A percentile compares a stretch with the other conserved stretches of the same genome.
Conservation (phyloP, 73 alveolate genomes). For the Diophrys appendiculata region DNA sequence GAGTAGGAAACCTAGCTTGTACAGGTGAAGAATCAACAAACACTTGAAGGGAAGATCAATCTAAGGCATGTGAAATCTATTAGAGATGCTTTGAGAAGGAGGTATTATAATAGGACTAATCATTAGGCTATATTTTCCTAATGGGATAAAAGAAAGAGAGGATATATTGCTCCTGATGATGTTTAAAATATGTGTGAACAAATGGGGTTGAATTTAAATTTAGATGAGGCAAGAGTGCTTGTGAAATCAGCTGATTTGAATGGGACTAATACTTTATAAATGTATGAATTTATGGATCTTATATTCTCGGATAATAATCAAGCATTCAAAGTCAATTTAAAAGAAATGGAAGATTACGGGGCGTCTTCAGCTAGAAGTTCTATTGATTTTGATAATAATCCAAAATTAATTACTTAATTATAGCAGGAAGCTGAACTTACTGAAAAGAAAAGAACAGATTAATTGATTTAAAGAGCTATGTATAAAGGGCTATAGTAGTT, state of each 20-base stretch:
- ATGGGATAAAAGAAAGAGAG: constrained; percentile 86
- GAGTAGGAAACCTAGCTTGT: constrained; percentile 82
- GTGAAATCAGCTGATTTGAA: constrained; percentile 88
- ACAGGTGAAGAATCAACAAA: constrained; percentile 69
- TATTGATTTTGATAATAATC: no score
- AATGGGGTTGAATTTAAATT: constrained; percentile 87
- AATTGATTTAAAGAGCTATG: no score
- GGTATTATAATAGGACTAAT: constrained; percentile 89
- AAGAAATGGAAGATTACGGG: no score
- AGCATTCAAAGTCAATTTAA: no score
- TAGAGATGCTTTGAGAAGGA: constrained; percentile 83
- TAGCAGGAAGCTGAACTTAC: no score
- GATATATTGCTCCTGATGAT: constrained; percentile 75
- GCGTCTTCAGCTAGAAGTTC: no score
- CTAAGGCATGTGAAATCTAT: constrained; percentile 85
- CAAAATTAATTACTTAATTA: no score
- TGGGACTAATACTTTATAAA: constrained; percentile 68
- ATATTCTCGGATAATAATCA: no score
- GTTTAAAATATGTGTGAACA: constrained; percentile 83
- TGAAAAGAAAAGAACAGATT: constrained; percentile 1
- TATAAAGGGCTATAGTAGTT: no score
- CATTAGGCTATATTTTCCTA: constrained; percentile 77
- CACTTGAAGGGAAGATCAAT: constrained; percentile 92
- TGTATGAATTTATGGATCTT: constrained; percentile 87
- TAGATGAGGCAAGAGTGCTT: constrained; percentile 88